Evolutionary conservation across 306 rosid genomes (phyloP).

Genomic region (Herpetospermum pedunculosum): DNA sequence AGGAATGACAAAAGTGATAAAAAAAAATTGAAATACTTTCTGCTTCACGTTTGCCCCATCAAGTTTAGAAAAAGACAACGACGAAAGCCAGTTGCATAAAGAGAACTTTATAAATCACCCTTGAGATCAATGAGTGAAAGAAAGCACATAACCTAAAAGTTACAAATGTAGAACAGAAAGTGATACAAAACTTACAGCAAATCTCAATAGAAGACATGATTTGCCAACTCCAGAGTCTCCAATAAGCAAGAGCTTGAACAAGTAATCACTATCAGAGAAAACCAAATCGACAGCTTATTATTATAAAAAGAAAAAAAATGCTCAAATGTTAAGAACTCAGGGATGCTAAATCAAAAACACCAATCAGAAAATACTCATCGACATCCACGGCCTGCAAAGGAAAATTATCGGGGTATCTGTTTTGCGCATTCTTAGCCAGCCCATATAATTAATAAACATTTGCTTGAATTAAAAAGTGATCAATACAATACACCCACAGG

Average conservation of each 20-base stretch:
- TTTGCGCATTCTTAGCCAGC: not conserved
- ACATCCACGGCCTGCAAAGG: not conserved
- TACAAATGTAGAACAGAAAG: not conserved
- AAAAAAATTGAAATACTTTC: not conserved
- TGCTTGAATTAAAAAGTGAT: not conserved
- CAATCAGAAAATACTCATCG: not conserved
- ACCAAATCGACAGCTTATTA: not conserved
- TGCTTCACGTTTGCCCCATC: not conserved
- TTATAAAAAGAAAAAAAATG: not conserved
- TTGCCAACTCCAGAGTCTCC: constrained; percentile 51
- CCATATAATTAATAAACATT: not conserved
- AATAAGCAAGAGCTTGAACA: constrained; percentile 45
- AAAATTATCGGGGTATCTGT: not conserved
- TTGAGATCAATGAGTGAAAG: not conserved
- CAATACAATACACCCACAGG: not conserved
- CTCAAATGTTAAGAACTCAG: not conserved
- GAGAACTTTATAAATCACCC: not conserved
- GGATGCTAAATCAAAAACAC: not conserved
- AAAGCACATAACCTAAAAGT: not conserved
- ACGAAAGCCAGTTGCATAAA: not conserved
- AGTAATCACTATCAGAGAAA: constrained; percentile 32
- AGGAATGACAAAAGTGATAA: not conserved
- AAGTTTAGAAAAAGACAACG: not conserved
- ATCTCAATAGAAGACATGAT: constrained; percentile 44
- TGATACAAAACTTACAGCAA: constrained; percentile 29